Percentiles rank a stretch among this genome's conserved stretches.
phyloP scores from a whole-genome alignment of 169 alveolate species.

The Plasmodium falciparum region DNA sequence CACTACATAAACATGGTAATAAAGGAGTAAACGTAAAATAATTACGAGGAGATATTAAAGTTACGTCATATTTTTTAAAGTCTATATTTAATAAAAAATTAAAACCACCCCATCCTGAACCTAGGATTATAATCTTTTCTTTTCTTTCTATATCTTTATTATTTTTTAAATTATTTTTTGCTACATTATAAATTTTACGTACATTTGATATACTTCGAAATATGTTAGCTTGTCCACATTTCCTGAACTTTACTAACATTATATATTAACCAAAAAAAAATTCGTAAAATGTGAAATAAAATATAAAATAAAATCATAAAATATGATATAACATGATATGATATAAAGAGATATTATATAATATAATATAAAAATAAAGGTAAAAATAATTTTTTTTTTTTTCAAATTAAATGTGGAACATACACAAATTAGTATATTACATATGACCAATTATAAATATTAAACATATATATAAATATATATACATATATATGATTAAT shows the following conservation, averaged over 20 bases:
- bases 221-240: slow-evolving; percentile 5
- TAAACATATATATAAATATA: no score
- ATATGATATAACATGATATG: no score
- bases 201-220: slow-evolving; percentile 11
- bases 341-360: no score
- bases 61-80: slow-evolving; percentile 81
- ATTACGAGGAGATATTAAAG: slow-evolving; percentile 85
- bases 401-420: no score
- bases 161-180: slow-evolving; percentile 16
- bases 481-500: no score
- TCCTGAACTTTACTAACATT: slow-evolving; percentile 14
- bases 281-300: background rate
- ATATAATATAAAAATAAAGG: no score
- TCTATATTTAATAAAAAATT: slow-evolving; percentile 79
- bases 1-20: slow-evolving; percentile 83
- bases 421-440: no score
- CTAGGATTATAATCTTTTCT: slow-evolving; percentile 81
- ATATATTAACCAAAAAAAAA: background rate
- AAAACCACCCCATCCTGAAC: slow-evolving; percentile 87
- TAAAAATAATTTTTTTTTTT: no score
- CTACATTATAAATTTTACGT: slow-evolving; percentile 1
- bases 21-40: slow-evolving; percentile 87
- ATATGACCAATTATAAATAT: no score
- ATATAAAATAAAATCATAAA: background rate
- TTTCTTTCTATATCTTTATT: background rate